These are phyloP conservation scores for Penstemon barbatus DNA, from an alignment of 257 asterid genomes.

Conservation along the genomic window DNA sequence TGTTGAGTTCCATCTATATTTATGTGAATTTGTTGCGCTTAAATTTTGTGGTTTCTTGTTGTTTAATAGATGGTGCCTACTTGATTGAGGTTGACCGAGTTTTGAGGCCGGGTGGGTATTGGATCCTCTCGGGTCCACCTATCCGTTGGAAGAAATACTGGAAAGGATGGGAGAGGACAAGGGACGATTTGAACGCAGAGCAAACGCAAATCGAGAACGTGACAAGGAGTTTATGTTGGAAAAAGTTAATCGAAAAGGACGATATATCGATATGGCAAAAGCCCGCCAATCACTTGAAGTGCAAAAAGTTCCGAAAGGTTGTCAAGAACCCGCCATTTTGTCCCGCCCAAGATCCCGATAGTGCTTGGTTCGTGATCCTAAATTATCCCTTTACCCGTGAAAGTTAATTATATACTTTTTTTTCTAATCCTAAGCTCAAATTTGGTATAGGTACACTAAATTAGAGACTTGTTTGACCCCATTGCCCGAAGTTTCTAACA, in stretches of 20 bases:
- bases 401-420: background rate
- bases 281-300: slow-evolving; percentile 71
- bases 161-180: slow-evolving; percentile 81
- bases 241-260: slow-evolving; percentile 61
- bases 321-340: slow-evolving; percentile 70
- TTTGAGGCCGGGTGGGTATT: slow-evolving; percentile 90
- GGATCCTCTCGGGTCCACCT: slow-evolving; percentile 97
- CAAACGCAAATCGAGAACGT: slow-evolving; percentile 67
- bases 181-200: slow-evolving; percentile 56
- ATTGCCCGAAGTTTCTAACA: slow-evolving; percentile 69
- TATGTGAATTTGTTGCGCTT: background rate
- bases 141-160: slow-evolving; percentile 78
- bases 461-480: slow-evolving; percentile 84
- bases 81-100: slow-evolving; percentile 85
- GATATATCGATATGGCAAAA: slow-evolving; percentile 88
- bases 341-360: slow-evolving; percentile 65
- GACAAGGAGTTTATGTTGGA: slow-evolving; percentile 87
- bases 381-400: background rate
- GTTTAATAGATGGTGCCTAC: slow-evolving; percentile 70
- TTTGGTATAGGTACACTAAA: slow-evolving; percentile 65
- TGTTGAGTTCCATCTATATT: background rate
- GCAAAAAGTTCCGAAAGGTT: slow-evolving; percentile 56
- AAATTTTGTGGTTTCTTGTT: background rate
- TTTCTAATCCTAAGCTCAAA: background rate
- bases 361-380: slow-evolving; percentile 55